Evolutionary conservation across 768 basidiomycete genomes (phyloP).

Genomic region (Favolaschia claudopus): DNA sequence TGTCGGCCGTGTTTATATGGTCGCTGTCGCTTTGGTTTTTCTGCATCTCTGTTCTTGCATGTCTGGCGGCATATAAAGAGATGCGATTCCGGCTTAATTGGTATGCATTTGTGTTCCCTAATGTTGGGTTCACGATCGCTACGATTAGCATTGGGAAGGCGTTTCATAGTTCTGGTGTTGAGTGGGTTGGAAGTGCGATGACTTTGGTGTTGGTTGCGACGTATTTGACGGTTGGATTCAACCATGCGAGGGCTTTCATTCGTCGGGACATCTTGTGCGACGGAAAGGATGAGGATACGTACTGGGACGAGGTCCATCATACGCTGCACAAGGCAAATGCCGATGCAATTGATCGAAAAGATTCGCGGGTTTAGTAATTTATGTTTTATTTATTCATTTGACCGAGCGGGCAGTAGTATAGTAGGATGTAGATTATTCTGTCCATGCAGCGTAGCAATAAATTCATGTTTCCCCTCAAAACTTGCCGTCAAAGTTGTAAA

Average conservation of each 20-base stretch:
- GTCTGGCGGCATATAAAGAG: not conserved
- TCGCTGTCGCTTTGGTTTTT: slow-evolving; percentile 6
- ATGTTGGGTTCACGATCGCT: slow-evolving; percentile 4
- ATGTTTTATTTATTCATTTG: too few species aligned
- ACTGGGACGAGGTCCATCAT: not conserved
- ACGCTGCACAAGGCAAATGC: too few species aligned
- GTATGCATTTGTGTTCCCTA: slow-evolving; percentile 8
- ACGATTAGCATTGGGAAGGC: slow-evolving; percentile 2
- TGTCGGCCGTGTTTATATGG: not conserved
- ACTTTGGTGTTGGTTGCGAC: not conserved
- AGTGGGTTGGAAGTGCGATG: slow-evolving; percentile 6
- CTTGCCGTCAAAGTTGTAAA: too few species aligned
- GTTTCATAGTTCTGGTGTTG: not conserved
- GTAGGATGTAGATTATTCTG: too few species aligned
- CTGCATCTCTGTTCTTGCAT: not conserved
- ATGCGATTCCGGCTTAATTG: slow-evolving; percentile 2
- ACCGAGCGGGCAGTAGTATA: too few species aligned
- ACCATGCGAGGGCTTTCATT: not conserved
- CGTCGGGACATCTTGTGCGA: not conserved
- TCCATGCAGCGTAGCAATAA: too few species aligned
- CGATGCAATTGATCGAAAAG: too few species aligned
- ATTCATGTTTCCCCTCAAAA: too few species aligned
- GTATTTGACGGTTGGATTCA: not conserved
- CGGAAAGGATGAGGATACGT: slow-evolving; percentile 3
- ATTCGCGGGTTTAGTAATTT: too few species aligned